These are phyloP conservation scores for Croton laevigatus DNA, from an alignment of 441 rosid genomes.

Conservation along the genomic window DNA sequence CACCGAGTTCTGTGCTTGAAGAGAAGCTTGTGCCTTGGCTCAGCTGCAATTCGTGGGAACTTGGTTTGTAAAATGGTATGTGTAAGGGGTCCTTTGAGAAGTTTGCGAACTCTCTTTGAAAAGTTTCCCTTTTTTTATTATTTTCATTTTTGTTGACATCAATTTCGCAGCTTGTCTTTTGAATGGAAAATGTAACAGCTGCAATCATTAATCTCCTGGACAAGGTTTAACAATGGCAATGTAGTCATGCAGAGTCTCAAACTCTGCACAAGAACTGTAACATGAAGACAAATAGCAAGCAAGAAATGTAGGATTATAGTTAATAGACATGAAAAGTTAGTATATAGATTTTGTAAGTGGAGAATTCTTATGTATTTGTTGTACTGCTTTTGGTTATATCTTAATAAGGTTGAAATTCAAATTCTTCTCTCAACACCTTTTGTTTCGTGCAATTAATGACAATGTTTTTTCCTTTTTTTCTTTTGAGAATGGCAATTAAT, in stretches of 20 bases:
- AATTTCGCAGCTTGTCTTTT: constrained; percentile 31
- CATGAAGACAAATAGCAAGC: constrained; percentile 28
- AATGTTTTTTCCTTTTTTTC: no score
- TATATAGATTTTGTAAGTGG: constrained; percentile 34
- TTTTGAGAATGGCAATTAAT: no score
- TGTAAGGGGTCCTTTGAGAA: constrained; percentile 23
- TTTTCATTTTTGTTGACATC: constrained; percentile 24
- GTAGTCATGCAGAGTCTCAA: constrained; percentile 31
- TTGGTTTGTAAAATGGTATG: constrained; percentile 27
- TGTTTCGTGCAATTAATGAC: constrained; percentile 12
- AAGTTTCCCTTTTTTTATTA: constrained; percentile 10
- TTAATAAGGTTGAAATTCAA: constrained; percentile 20
- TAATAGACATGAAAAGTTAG: constrained; percentile 24
- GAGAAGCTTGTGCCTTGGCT: constrained; percentile 26
- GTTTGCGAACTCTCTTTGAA: constrained; percentile 20
- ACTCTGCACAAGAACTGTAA: constrained; percentile 30
- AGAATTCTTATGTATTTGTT: constrained; percentile 35
- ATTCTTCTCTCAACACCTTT: constrained; percentile 16
- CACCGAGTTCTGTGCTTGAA: constrained; percentile 25
- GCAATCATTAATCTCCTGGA: constrained; percentile 25
- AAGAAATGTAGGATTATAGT: constrained; percentile 32
- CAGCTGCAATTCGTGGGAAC: constrained; percentile 17
- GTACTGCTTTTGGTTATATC: constrained; percentile 25
- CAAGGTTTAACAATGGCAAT: constrained; percentile 32
- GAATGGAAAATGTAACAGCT: constrained; percentile 25